Conservation (phyloP, 148 eudicot genomes). For the Amaranthus hypochondriacus region DNA sequence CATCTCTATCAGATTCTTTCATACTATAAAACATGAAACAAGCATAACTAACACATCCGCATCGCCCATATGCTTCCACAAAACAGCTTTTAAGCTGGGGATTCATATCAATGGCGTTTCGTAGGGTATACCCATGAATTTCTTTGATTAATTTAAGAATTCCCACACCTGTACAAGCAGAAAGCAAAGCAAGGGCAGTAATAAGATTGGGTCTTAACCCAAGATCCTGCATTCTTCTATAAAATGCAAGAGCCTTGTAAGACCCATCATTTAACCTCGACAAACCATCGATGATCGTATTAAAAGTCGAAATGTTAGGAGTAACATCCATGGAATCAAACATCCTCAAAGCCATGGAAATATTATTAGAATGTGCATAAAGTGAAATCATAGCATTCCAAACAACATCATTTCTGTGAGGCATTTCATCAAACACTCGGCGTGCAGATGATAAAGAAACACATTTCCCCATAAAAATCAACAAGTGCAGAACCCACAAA, state of each 20-base stretch:
- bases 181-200: slow-evolving; percentile 44
- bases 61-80: slow-evolving; percentile 52
- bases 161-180: slow-evolving; percentile 35
- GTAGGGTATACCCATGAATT: slow-evolving; percentile 36
- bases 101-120: slow-evolving; percentile 31
- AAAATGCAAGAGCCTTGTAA: slow-evolving; percentile 34
- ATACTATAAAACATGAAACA: slow-evolving; percentile 32
- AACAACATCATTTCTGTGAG: slow-evolving; percentile 36
- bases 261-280: slow-evolving; percentile 28
- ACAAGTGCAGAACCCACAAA: slow-evolving; percentile 43
- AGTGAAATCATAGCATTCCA: slow-evolving; percentile 56
- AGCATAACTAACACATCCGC: slow-evolving; percentile 40
- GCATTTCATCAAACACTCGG: slow-evolving; percentile 42
- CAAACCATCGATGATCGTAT: slow-evolving; percentile 40
- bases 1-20: slow-evolving; percentile 45
- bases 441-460: slow-evolving; percentile 33
- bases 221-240: slow-evolving; percentile 32
- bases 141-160: slow-evolving; percentile 36
- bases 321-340: slow-evolving; percentile 41
- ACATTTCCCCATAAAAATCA: slow-evolving; percentile 43
- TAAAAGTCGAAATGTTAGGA: slow-evolving; percentile 41
- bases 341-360: slow-evolving; percentile 32
- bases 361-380: slow-evolving; percentile 28
- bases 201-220: slow-evolving; percentile 41
- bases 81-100: slow-evolving; percentile 47